Base-by-base conservation (phyloP, 2,329 filamentous ascomycete species). In the Paramyrothecium sp. region DNA sequence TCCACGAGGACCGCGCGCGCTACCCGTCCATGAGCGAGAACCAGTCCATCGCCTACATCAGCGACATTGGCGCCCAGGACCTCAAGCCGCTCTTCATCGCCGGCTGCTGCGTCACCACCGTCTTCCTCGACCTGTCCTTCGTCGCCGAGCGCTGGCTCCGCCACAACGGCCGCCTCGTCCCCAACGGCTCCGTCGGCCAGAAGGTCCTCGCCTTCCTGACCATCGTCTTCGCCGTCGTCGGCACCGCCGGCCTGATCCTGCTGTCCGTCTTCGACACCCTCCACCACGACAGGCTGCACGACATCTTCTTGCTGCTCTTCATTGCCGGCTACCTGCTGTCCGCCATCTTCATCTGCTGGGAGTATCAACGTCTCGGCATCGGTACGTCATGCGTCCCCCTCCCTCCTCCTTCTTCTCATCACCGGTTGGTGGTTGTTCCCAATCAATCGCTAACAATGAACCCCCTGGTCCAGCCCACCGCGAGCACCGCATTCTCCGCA, bases 271-370 rank as follows among this genome's bases (percentile, higher is more conserved):
- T 96, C 72, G 92, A 98, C 73, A 95, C 91, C 0, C 73, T 81
- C n/a, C 77, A 79, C 56, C 85, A 97, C 70, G 80, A 81, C 2
- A 73, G 64, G 1, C 70, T 90, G 57, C 95, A 99, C 71, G 81
- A 91, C 67, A 78, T 86, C 2, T 96, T 96, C 74, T 76, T 99
- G 38, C 74, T 84, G 1, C 74, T 97, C 54, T 99, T 99, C 73
- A 91, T 97, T 70, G 86, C 74, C 16, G 95, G 92, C 34, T 98
- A 96, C 72, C 78, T 97, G 55, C 70, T 97, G 55, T 91, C 88
- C 4, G 93, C 94, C 56, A 82, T 97, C 64, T 94, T 93, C 73
- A 89, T 94, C 63, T 97, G 93, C 78, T 87, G 86, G 77, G 92
- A 97, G 72, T 97, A 96, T 72, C 89, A 95, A 67, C 87, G 91